Evolutionary conservation across 192 early-diverging fungal species (phyloP).

Genomic region (Umbelopsis isabellina): DNA sequence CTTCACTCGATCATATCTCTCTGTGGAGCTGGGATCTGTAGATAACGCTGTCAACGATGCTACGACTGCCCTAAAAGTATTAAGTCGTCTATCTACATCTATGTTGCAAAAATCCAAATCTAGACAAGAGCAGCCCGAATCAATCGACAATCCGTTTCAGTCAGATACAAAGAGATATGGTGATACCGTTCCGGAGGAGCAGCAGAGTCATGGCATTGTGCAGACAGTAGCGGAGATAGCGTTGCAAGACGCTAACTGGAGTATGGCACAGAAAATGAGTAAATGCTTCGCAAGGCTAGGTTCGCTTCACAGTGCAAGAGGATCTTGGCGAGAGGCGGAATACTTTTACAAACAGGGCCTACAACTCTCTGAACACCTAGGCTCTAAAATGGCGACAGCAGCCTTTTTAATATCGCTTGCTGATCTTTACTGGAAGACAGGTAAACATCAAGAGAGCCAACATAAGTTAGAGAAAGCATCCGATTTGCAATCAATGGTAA

Average conservation of each 20-base stretch:
- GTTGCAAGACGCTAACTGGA: conserved; percentile 39
- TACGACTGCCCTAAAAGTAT: conserved; percentile 32
- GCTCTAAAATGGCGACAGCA: conserved; percentile 42
- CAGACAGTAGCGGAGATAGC: conserved; percentile 26
- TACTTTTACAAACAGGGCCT: conserved; percentile 65
- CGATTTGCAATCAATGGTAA: conserved; percentile 27
- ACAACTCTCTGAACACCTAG: conserved; percentile 50
- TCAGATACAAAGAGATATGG: conserved; percentile 11
- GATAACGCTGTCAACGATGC: conserved; percentile 47
- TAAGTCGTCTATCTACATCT: conserved; percentile 41
- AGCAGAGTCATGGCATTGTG: not conserved
- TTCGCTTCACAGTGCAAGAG: conserved; percentile 54
- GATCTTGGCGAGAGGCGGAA: conserved; percentile 62
- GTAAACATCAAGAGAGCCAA: conserved; percentile 49
- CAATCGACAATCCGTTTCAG: conserved; percentile 28
- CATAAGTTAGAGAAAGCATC: conserved; percentile 40
- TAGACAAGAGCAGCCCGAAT: not conserved
- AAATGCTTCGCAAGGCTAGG: conserved; percentile 55
- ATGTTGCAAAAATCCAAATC: conserved; percentile 24
- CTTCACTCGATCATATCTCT: conserved; percentile 45
- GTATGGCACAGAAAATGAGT: conserved; percentile 45
- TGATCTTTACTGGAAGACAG: conserved; percentile 55
- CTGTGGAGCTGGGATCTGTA: conserved; percentile 36
- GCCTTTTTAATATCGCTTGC: conserved; percentile 52
- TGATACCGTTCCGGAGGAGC: conserved; percentile 7